Conservation (phyloP, 441 rosid species). For the Bocquillonia castaneifolia region DNA sequence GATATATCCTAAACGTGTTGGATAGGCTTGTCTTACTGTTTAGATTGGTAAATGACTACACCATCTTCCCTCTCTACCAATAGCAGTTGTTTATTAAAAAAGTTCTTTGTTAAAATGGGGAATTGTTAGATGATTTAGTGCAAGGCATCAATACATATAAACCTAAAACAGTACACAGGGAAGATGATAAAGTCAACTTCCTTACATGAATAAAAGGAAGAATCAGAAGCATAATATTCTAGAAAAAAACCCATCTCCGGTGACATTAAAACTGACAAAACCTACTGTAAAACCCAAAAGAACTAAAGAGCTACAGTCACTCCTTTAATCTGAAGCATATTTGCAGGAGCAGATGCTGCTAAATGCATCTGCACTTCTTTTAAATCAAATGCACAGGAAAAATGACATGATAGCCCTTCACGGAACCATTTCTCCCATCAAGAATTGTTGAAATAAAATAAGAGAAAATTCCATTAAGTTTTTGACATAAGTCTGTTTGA, state of each 20-base stretch:
- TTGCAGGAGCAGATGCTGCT: background rate
- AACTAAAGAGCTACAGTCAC: background rate
- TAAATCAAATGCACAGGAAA: background rate
- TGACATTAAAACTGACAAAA: background rate
- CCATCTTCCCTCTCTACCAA: background rate
- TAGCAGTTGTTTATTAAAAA: background rate
- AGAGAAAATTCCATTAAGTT: background rate
- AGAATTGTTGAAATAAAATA: background rate
- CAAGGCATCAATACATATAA: slow-evolving; percentile 1
- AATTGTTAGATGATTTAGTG: background rate
- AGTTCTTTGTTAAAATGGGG: background rate
- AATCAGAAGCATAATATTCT: too few relatives aligned
- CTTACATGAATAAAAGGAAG: too few relatives aligned
- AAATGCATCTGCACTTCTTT: background rate
- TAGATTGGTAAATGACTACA: background rate
- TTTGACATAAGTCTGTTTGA: background rate
- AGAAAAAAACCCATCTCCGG: too few relatives aligned
- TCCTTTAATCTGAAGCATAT: background rate
- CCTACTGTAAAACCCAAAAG: background rate
- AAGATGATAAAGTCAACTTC: background rate
- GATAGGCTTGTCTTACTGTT: background rate
- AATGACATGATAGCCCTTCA: background rate
- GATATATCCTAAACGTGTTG: background rate
- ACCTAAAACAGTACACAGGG: background rate
- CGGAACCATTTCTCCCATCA: background rate